Evolutionary conservation across 192 early-diverging fungal species (phyloP).

Genomic region (Haplosporangium gracile): DNA sequence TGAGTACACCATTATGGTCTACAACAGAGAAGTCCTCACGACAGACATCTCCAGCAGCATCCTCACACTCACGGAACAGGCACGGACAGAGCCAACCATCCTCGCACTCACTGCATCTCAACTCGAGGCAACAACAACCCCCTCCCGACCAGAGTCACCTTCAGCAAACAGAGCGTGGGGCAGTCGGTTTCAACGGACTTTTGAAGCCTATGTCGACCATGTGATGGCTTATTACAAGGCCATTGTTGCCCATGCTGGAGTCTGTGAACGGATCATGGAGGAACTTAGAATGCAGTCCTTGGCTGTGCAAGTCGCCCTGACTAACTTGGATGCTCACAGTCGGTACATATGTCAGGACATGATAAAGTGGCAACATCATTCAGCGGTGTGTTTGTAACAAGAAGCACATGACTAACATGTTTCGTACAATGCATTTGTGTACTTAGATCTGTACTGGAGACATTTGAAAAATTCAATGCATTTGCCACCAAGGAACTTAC

Average conservation of each 20-base stretch:
- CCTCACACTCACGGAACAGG: constrained; percentile 58
- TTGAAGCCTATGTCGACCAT: constrained; percentile 35
- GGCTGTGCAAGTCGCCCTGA: constrained; percentile 64
- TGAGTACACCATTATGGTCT: constrained; percentile 67
- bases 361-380: background rate
- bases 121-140: constrained; percentile 46
- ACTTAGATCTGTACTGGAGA: constrained; percentile 57
- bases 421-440: background rate
- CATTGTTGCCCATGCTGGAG: constrained; percentile 47
- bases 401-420: background rate
- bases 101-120: constrained; percentile 31
- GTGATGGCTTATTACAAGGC: constrained; percentile 47
- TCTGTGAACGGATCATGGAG: constrained; percentile 58
- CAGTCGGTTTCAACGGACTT: constrained; percentile 31
- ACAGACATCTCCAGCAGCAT: constrained; percentile 56
- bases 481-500: constrained; percentile 59
- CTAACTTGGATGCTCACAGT: constrained; percentile 64
- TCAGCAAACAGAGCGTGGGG: constrained; percentile 35
- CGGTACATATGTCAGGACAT: constrained; percentile 13
- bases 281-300: constrained; percentile 63
- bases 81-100: constrained; percentile 48
- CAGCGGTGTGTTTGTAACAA: background rate
- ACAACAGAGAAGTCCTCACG: constrained; percentile 64
- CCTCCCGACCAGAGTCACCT: constrained; percentile 44
- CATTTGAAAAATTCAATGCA: constrained; percentile 56